Evolutionary conservation across 139 green algal genomes (phyloP), one percentile per base, ranked within the genome.

Genomic region (Coccomyxa sp.): DNA sequence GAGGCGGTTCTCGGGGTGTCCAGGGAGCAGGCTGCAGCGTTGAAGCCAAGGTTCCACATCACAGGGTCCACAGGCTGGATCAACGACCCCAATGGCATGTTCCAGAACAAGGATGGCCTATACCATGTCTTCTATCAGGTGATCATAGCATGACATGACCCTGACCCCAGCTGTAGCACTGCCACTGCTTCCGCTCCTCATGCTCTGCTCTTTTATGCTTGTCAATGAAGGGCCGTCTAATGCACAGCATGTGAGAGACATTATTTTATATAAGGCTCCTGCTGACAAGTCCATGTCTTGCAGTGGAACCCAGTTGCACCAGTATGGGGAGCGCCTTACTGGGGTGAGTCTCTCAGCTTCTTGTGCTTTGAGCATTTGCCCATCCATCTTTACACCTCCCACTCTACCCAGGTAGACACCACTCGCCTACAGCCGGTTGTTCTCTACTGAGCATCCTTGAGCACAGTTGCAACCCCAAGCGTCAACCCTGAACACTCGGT

Each of bases 231-330:
- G n/a, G n/a, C n/a, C n/a, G n/a, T n/a, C n/a, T n/a, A n/a, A n/a
- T n/a, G n/a, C n/a, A n/a, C n/a, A n/a, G n/a, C n/a, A n/a, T n/a
- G n/a, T n/a, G n/a, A n/a, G n/a, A n/a, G n/a, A n/a, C n/a, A n/a
- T n/a, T n/a, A n/a, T n/a, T n/a, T n/a, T n/a, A n/a, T n/a, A n/a
- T n/a, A n/a, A n/a, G n/a, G n/a, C n/a, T n/a, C n/a, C 50, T 64
- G 50, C 50, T 58, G 44, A 58, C 44, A 58, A 14, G 44, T 64
- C 50, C 50, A 40, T 79, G 68, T 41, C 77, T 70, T 39, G 68
- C 76, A 82, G 81, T 78, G 77, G 70, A 89, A 89, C 55, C 85
- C 82, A 5, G 38, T 38, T 0, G 58, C 38, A 0, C 73, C 79
- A 7, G 33, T 83, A 16, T 89, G 85, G 85, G 82, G 82, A 7